Percentiles rank a stretch among this genome's conserved stretches.
Evolutionary conservation across 2,329 filamentous ascomycete genomes (phyloP).

Genomic region (Colletotrichum destructivum): DNA sequence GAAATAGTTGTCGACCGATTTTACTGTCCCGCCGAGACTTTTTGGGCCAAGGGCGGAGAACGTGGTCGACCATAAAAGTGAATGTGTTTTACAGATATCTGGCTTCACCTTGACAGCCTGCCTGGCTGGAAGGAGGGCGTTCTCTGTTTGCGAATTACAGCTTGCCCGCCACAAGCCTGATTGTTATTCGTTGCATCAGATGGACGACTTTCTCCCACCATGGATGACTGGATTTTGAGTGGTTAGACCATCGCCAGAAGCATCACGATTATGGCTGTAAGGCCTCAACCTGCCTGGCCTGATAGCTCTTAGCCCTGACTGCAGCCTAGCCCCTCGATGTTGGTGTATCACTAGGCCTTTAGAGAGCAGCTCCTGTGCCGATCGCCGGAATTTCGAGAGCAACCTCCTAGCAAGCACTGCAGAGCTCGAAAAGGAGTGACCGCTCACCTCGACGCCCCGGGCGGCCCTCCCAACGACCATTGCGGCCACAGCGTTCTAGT

Average conservation of each 20-base stretch:
- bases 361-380: constrained; percentile 8
- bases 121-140: not conserved
- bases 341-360: constrained; percentile 5
- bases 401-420: constrained; percentile 11
- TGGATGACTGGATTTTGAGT: not conserved
- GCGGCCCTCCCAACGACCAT: not conserved
- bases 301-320: constrained; percentile 21
- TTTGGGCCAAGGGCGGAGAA: constrained; percentile 15
- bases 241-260: not conserved
- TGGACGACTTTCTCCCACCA: not conserved
- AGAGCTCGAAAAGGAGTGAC: constrained; percentile 7
- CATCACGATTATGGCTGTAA: not conserved
- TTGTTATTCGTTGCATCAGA: constrained; percentile 19
- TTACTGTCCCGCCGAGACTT: constrained; percentile 21
- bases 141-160: not conserved
- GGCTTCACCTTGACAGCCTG: constrained; percentile 1
- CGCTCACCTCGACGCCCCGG: constrained; percentile 8
- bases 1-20: too few relatives aligned
- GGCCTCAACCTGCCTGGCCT: not conserved
- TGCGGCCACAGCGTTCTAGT: not conserved
- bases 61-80: not conserved
- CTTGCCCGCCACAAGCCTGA: not conserved
- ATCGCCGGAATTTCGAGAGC: constrained; percentile 10
- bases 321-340: not conserved
- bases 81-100: not conserved